Conservation (phyloP, 2,329 filamentous ascomycete species). For the Pseudocercospora pini-densiflorae region DNA sequence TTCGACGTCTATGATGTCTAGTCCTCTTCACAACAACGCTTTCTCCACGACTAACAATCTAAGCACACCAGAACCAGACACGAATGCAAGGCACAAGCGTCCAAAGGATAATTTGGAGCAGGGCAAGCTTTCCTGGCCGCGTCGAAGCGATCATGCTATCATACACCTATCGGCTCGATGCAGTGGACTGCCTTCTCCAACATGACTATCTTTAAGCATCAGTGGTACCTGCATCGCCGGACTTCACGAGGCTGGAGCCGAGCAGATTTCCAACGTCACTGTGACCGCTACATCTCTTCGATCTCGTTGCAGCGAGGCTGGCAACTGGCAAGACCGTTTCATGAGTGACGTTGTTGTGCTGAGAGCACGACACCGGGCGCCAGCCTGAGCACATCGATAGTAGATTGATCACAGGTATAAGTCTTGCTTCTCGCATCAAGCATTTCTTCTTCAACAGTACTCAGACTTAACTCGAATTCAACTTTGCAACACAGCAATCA, state of each 20-base stretch:
- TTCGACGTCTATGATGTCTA: slow-evolving; percentile 27
- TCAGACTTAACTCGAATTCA: neutral
- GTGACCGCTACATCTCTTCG: slow-evolving; percentile 1
- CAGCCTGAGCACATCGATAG: neutral
- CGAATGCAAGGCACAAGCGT: neutral
- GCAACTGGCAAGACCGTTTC: neutral
- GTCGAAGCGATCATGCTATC: no score
- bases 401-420: neutral
- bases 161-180: no score
- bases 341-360: neutral
- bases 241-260: neutral
- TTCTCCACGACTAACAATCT: slow-evolving; percentile 3
- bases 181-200: neutral
- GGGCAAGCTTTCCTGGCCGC: neutral
- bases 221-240: neutral
- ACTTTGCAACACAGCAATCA: neutral
- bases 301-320: neutral
- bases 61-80: neutral
- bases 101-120: neutral
- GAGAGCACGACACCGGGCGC: neutral
- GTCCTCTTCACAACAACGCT: slow-evolving; percentile 7
- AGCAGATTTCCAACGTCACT: neutral
- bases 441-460: neutral
- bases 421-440: neutral
- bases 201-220: slow-evolving; percentile 5